These are phyloP conservation scores for Candolleomyces efflorescens DNA, from an alignment of 768 basidiomycete genomes.

Conservation along the genomic window DNA sequence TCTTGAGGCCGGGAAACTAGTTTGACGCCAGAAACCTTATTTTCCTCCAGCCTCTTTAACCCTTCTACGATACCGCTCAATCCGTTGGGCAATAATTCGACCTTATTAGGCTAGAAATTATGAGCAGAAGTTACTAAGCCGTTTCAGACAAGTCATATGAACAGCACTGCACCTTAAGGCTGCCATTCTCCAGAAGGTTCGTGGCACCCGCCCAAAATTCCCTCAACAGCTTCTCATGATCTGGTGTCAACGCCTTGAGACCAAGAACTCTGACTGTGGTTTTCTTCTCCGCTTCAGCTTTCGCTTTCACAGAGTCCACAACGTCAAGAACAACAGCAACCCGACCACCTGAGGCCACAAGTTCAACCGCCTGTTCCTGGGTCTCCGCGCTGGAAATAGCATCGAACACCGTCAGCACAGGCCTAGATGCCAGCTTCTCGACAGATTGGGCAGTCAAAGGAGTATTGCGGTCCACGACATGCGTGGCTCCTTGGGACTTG, in stretches of 20 bases:
- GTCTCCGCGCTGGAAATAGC: slow-evolving; percentile 12
- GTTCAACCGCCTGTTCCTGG: too few species aligned
- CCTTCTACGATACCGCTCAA: slow-evolving; percentile 40
- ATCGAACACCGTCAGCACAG: slow-evolving; percentile 22
- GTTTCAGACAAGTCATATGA: neutral
- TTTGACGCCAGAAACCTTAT: slow-evolving; percentile 39
- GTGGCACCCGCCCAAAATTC: slow-evolving; percentile 20
- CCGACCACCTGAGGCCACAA: too few species aligned
- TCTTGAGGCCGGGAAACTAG: slow-evolving; percentile 40
- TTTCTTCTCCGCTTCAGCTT: slow-evolving; percentile 7
- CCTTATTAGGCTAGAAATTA: slow-evolving; percentile 30
- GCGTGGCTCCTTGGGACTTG: slow-evolving; percentile 37
- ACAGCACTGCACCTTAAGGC: slow-evolving; percentile 24
- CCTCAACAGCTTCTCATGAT: slow-evolving; percentile 15
- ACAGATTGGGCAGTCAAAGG: neutral
- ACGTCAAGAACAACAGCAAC: slow-evolving; percentile 10
- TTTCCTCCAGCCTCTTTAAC: slow-evolving; percentile 33
- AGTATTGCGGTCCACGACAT: slow-evolving; percentile 30
- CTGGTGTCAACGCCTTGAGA: slow-evolving; percentile 17
- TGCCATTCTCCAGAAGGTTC: slow-evolving; percentile 26
- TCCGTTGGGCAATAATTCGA: slow-evolving; percentile 40
- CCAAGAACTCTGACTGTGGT: slow-evolving; percentile 13
- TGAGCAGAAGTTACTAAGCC: neutral
- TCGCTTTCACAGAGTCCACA: slow-evolving; percentile 17
- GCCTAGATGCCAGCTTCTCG: slow-evolving; percentile 11